Base-by-base conservation (phyloP, 805 yeast species). In the Lachancea sp. region DNA sequence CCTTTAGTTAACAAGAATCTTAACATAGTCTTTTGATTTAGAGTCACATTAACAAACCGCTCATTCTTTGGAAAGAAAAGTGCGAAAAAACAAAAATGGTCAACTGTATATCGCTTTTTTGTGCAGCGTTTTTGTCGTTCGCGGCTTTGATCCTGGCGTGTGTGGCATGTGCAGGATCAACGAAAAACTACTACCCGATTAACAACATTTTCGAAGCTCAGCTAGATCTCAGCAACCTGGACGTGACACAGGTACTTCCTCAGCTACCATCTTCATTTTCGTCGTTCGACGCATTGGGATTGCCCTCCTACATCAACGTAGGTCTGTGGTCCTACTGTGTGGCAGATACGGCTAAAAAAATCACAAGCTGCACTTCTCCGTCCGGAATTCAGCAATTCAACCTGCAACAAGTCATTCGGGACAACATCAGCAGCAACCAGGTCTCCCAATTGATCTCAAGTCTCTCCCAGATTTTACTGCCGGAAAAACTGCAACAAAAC, bases 241-340 rank as follows among this genome's bases (percentile, higher is more conserved):
- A 55, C 2, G 44, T 50, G n/a, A 43, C 61, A 2, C 25, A 54
- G 11, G 49, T 48, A 11, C 40, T 49, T 18, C 33, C 51, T 3
- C n/a, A 57, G 13, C 31, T 29, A 11, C 15, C 31, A 13, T 11
- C 6, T 42, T 48, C 3, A 48, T 51, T 5, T 42, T 56, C 56
- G 12, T 40, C 42, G 15, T 31, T 35, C 36, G 22, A 54, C n/a
- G 55, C 50, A 4, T 50, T 70, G 2, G 75, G 75, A 2, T 53
- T 79, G 34, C 65, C 65, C 8, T 59, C 75, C 2, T 73, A 72
- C 36, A 66, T 74, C 52, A 70, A 75, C 13, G 65, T 79, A 29
- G 85, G 86, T 31, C 63, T 78, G 52, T 81, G 83, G 77, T 82
- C 83, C 19, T 81, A 78, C 63, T 82, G 89, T 61, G 54, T 67